Evolutionary conservation across 305 asterid genomes (phyloP).

Genomic region (Fraxinus albicans): DNA sequence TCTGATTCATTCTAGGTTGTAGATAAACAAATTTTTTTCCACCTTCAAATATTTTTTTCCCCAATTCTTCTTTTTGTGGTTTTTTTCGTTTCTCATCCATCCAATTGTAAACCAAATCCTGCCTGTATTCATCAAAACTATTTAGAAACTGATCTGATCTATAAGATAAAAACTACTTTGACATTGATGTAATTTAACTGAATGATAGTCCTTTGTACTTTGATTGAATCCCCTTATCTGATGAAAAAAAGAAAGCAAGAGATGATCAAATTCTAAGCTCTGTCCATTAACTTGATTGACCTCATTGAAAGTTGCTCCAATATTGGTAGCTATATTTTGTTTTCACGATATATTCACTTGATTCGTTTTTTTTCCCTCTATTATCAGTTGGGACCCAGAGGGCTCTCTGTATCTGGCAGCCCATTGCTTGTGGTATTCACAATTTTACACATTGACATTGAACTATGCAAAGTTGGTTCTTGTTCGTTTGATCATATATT

Average conservation of each 20-base stretch:
- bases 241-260: background rate
- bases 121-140: background rate
- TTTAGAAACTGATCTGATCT: background rate
- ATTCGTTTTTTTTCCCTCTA: background rate
- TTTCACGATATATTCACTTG: background rate
- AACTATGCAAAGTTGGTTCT: background rate
- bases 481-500: background rate
- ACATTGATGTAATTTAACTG: background rate
- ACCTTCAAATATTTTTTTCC: background rate
- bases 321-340: background rate
- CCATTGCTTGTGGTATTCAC: background rate
- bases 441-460: background rate
- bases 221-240: background rate
- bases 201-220: background rate
- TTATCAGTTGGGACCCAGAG: background rate
- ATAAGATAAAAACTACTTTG: background rate
- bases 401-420: background rate
- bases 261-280: background rate
- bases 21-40: background rate
- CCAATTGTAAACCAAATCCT: background rate
- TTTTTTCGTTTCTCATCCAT: background rate
- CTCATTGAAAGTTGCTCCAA: background rate
- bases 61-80: background rate
- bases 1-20: background rate
- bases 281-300: background rate